These are phyloP conservation scores for Kodamaea sp. DNA, from an alignment of 1,139 yeast species.

Conservation along the genomic window DNA sequence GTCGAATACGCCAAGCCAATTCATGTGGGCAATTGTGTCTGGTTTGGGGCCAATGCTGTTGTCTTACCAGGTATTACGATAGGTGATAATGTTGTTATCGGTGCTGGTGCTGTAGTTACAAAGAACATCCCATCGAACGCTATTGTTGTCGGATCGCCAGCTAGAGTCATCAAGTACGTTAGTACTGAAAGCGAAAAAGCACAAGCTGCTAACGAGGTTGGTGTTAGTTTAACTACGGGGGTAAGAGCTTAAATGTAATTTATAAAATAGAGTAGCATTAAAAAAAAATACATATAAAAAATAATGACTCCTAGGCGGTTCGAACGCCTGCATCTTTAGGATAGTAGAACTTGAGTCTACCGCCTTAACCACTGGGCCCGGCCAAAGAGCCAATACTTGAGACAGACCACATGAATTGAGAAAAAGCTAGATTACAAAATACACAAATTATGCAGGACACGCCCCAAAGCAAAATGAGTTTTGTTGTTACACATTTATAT, in stretches of 20 bases:
- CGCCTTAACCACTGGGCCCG: too few relatives aligned
- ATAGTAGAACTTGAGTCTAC: too few relatives aligned
- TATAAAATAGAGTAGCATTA: background rate
- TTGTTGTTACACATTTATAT: too few relatives aligned
- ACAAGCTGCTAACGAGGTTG: background rate
- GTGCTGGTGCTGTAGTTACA: slow-evolving; percentile 64
- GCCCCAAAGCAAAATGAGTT: too few relatives aligned
- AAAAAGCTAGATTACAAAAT: too few relatives aligned
- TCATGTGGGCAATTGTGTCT: slow-evolving; percentile 57
- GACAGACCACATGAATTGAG: too few relatives aligned
- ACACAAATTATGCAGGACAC: too few relatives aligned
- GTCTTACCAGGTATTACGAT: slow-evolving; percentile 65
- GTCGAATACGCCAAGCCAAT: slow-evolving; percentile 56
- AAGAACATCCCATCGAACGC: slow-evolving; percentile 50
- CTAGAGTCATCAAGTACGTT: slow-evolving; percentile 37
- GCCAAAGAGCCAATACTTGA: too few relatives aligned
- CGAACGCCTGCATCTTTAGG: too few relatives aligned
- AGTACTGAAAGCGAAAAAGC: slow-evolving; percentile 5
- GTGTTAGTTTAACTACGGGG: background rate
- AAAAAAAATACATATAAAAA: background rate
- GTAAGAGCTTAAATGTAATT: background rate
- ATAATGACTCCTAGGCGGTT: background rate
- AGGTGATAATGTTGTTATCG: slow-evolving; percentile 61
- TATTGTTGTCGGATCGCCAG: slow-evolving; percentile 62
- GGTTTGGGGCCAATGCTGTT: slow-evolving; percentile 58